Evolutionary conservation across 805 yeast species (phyloP).

Genomic region (Yamadazyma takamatsuzukensis): DNA sequence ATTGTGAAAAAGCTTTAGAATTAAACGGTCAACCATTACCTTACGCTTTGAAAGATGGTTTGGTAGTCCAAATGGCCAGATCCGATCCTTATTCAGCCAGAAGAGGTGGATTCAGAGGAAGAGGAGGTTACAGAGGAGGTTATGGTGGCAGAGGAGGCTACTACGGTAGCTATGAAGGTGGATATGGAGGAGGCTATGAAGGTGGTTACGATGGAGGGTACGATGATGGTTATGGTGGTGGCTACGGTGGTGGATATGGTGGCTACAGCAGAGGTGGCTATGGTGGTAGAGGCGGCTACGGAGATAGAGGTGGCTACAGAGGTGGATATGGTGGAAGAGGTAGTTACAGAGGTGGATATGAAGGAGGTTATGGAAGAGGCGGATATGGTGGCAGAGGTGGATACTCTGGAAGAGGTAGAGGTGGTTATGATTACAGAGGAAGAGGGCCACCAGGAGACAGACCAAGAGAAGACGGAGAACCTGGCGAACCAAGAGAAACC

Average conservation of each 20-base stretch:
- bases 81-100: slow-evolving; percentile 48
- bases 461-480: neutral
- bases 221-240: slow-evolving; percentile 10
- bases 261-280: slow-evolving; percentile 15
- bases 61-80: slow-evolving; percentile 54
- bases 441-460: slow-evolving; percentile 8
- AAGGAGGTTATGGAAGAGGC: slow-evolving; percentile 10
- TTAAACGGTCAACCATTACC: slow-evolving; percentile 45
- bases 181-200: slow-evolving; percentile 12
- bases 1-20: slow-evolving; percentile 52
- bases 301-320: slow-evolving; percentile 13
- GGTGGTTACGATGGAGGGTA: slow-evolving; percentile 19
- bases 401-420: slow-evolving; percentile 5
- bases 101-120: slow-evolving; percentile 31
- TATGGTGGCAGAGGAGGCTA: slow-evolving; percentile 11
- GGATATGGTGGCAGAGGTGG: slow-evolving; percentile 12
- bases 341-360: slow-evolving; percentile 17
- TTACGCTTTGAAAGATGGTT: slow-evolving; percentile 36
- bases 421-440: slow-evolving; percentile 6
- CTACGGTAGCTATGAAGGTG: slow-evolving; percentile 15
- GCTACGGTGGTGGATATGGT: slow-evolving; percentile 12
- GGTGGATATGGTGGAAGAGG: slow-evolving; percentile 11
- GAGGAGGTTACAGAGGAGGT: slow-evolving; percentile 19
- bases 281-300: slow-evolving; percentile 15
- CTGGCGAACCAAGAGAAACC: slow-evolving; percentile 11